Conservation (phyloP, 2,329 filamentous ascomycete species). For the Botryotinia convoluta region DNA sequence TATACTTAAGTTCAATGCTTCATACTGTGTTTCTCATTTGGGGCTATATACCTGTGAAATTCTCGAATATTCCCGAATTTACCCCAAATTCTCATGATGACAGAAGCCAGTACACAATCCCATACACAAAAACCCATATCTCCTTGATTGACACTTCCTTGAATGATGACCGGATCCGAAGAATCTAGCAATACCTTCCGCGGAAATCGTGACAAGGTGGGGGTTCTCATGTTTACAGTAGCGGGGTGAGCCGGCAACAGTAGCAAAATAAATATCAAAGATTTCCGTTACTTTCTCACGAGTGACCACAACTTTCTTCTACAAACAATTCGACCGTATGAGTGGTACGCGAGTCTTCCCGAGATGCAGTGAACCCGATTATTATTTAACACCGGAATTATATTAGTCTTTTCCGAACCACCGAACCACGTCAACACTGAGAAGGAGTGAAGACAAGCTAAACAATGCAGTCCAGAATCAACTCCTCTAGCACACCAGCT, state of each 20-base stretch:
- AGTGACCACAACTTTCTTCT: not conserved
- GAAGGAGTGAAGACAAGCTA: conserved; percentile 12
- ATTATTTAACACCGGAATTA: not conserved
- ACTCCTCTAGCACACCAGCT: conserved; percentile 28
- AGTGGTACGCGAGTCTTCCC: conserved; percentile 18
- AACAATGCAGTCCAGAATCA: conserved; percentile 17
- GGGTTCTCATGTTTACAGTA: conserved; percentile 11
- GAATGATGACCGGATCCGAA: conserved; percentile 12
- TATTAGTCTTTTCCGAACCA: not conserved
- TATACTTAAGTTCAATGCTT: conserved; percentile 1
- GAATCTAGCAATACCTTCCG: not conserved
- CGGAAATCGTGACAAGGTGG: conserved; percentile 9
- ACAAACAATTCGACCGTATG: conserved; percentile 8
- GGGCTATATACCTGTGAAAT: not conserved
- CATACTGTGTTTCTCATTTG: not conserved
- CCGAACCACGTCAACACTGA: conserved; percentile 6
- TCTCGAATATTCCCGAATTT: not conserved
- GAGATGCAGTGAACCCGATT: conserved; percentile 17
- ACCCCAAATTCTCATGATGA: not conserved
- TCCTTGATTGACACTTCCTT: not conserved
- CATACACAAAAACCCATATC: not conserved
- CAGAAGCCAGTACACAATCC: not conserved
- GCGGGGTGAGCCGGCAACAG: conserved; percentile 7
- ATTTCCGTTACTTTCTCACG: not conserved
- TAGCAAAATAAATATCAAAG: conserved; percentile 16